These are phyloP conservation scores for Pinus albicaulis DNA, from an alignment of 75 land plant species.

Conservation along the genomic window DNA sequence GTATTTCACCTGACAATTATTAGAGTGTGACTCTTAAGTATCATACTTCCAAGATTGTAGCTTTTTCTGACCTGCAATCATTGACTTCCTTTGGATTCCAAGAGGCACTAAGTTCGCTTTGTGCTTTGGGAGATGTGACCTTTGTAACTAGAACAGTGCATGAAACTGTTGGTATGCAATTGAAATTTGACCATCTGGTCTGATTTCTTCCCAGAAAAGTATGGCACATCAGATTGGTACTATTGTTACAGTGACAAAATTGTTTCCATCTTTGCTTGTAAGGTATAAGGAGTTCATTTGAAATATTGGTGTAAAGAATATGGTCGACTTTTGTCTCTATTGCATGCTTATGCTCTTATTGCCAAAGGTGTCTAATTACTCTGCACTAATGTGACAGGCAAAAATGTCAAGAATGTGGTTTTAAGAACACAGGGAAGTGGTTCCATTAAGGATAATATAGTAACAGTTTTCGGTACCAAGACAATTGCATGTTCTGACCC, in stretches of 20 bases:
- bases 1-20: slow-evolving; percentile 85
- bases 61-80: slow-evolving; percentile 82
- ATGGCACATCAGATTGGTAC: slow-evolving; percentile 91
- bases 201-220: slow-evolving; percentile 52
- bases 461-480: slow-evolving; percentile 83
- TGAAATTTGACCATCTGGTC: slow-evolving; percentile 77
- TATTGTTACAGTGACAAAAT: slow-evolving; percentile 73
- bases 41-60: slow-evolving; percentile 86
- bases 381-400: slow-evolving; percentile 75
- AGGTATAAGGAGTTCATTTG: slow-evolving; percentile 86
- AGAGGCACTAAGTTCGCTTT: slow-evolving; percentile 92
- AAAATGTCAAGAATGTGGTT: slow-evolving; percentile 53
- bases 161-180: slow-evolving; percentile 67
- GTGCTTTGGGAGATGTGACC: slow-evolving; percentile 69
- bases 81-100: slow-evolving; percentile 89
- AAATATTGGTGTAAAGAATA: slow-evolving; percentile 92
- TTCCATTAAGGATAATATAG: slow-evolving; percentile 86
- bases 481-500: slow-evolving; percentile 71
- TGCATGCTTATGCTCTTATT: slow-evolving; percentile 96
- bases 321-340: slow-evolving; percentile 70
- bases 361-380: slow-evolving; percentile 79
- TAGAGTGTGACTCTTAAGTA: slow-evolving; percentile 89
- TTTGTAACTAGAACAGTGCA: slow-evolving; percentile 78
- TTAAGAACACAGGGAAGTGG: slow-evolving; percentile 83
- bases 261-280: slow-evolving; percentile 83